A percentile compares a stretch with the other conserved stretches of the same genome.
These are phyloP conservation scores for Recurvomyces mirabilis DNA, from an alignment of 495 filamentous ascomycete species.

Conservation along the genomic window DNA sequence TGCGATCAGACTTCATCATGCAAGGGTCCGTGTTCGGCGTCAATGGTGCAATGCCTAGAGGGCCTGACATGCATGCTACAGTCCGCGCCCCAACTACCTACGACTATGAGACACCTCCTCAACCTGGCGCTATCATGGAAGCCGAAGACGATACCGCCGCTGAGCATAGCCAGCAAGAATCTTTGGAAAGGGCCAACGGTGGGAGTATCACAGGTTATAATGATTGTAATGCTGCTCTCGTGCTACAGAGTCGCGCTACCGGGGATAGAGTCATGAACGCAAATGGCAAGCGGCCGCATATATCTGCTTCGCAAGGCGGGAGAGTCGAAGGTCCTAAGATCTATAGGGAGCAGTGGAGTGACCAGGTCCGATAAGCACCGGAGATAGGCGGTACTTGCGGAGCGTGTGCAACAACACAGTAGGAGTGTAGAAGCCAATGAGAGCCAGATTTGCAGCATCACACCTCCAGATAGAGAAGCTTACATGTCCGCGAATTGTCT, in stretches of 20 bases:
- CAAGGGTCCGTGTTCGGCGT: conserved; percentile 14
- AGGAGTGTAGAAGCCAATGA: neutral
- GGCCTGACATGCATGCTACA: neutral
- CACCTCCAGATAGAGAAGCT: no score
- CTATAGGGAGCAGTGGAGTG: conserved; percentile 1
- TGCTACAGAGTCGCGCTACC: no score
- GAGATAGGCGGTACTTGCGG: no score
- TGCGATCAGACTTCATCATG: conserved; percentile 8
- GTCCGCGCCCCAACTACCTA: neutral
- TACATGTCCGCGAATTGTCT: no score
- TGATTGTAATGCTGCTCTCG: no score
- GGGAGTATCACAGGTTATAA: no score
- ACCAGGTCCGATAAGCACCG: no score
- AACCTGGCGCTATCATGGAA: conserved; percentile 8
- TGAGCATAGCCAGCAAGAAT: conserved; percentile 1
- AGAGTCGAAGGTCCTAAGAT: conserved; percentile 1
- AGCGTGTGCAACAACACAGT: neutral
- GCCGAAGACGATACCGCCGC: conserved; percentile 4
- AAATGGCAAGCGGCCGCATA: conserved; percentile 7
- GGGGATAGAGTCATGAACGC: no score
- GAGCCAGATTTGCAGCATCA: no score
- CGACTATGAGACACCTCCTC: conserved; percentile 11
- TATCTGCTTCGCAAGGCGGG: neutral
- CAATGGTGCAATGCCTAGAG: conserved; percentile 12
- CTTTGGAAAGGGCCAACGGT: no score